Conservation (phyloP, 345 rosid genomes). For the Murraya koenigii region DNA sequence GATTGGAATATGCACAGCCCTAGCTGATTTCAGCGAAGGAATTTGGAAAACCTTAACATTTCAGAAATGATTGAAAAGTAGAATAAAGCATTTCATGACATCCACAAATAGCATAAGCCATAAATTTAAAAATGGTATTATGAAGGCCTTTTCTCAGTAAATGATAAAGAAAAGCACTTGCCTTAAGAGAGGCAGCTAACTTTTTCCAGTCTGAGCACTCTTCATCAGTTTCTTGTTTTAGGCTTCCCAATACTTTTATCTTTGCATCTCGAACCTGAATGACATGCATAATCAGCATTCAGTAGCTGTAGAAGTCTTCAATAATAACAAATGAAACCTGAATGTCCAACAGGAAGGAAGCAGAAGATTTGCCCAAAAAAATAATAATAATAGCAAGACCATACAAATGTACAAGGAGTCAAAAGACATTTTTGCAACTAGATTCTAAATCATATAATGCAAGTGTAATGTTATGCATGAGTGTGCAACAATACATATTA, state of each 20-base stretch:
- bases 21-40: not conserved
- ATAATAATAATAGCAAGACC: not conserved
- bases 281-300: conserved; percentile 20
- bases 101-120: conserved; percentile 1
- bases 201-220: conserved; percentile 78
- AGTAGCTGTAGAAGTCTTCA: conserved; percentile 1
- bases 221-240: conserved; percentile 77
- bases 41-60: not conserved
- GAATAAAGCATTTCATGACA: not conserved
- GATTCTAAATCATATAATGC: not conserved
- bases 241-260: conserved; percentile 66
- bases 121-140: not conserved
- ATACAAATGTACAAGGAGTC: not conserved
- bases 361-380: conserved; percentile 1
- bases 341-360: not conserved
- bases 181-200: conserved; percentile 68
- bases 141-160: not conserved
- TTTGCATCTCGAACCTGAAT: conserved; percentile 84
- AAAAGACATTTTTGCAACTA: not conserved
- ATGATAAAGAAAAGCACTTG: conserved; percentile 15
- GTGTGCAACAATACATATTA: not conserved
- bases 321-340: not conserved
- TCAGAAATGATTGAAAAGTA: not conserved
- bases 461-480: not conserved
- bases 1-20: not conserved